Evolutionary conservation across 495 filamentous ascomycete species (phyloP).

Genomic region (Penicillium diatomitis): DNA sequence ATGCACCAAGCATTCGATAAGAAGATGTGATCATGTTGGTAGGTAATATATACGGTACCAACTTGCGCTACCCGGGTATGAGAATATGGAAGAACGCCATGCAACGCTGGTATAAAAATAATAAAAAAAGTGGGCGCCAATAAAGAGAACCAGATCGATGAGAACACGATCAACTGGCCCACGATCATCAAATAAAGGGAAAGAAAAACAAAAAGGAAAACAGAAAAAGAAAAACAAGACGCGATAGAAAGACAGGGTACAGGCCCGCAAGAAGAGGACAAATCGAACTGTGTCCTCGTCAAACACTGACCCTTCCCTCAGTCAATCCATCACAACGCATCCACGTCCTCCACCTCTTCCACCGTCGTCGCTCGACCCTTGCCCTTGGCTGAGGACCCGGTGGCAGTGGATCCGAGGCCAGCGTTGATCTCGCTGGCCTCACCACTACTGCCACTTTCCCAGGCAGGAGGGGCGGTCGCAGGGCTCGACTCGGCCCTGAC

Average conservation of each 20-base stretch:
- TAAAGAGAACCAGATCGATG: no score
- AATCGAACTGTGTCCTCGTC: no score
- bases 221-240: no score
- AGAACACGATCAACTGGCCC: no score
- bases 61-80: slow-evolving; percentile 17
- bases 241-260: no score
- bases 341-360: slow-evolving; percentile 39
- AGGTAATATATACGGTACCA: slow-evolving; percentile 3
- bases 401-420: not conserved
- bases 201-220: no score
- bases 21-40: not conserved
- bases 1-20: not conserved
- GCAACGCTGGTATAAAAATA: slow-evolving; percentile 16
- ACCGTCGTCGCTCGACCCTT: slow-evolving; percentile 41
- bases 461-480: slow-evolving; percentile 2
- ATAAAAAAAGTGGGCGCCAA: slow-evolving; percentile 3
- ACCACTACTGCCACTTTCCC: slow-evolving; percentile 3
- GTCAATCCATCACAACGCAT: slow-evolving; percentile 10
- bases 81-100: slow-evolving; percentile 23
- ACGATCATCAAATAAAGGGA: no score
- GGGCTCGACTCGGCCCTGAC: not conserved
- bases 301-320: no score
- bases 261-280: no score
- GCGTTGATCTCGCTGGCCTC: not conserved
- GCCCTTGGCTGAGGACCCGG: slow-evolving; percentile 26